A percentile compares a stretch with the other conserved stretches of the same genome.
Evolutionary conservation across 176 grass and related monocot genomes (phyloP).

Genomic region (Poa annua): DNA sequence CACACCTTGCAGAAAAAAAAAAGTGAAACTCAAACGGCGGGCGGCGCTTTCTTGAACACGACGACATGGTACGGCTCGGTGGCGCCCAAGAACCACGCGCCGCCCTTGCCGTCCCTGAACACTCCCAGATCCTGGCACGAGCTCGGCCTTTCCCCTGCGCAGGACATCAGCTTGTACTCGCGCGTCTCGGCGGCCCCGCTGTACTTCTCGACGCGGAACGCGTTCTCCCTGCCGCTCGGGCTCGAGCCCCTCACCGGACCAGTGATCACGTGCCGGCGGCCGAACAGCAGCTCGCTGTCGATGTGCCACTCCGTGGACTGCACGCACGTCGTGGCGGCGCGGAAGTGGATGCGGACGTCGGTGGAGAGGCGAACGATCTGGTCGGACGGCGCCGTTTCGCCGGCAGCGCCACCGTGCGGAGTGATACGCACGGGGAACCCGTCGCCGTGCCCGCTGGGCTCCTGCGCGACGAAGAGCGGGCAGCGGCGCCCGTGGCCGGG

Average conservation of each 20-base stretch:
- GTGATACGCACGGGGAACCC: slow-evolving; percentile 49
- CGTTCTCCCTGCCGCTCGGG: slow-evolving; percentile 39
- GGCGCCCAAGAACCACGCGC: slow-evolving; percentile 41
- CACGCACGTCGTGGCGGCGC: slow-evolving; percentile 46
- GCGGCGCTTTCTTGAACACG: slow-evolving; percentile 43
- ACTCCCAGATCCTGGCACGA: slow-evolving; percentile 48
- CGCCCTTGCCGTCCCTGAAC: neutral
- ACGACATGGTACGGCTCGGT: slow-evolving; percentile 22
- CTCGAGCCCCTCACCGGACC: slow-evolving; percentile 13
- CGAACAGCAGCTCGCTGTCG: slow-evolving; percentile 9
- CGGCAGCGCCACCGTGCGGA: neutral
- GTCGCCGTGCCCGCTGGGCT: slow-evolving; percentile 20
- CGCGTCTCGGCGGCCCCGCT: neutral
- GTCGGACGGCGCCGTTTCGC: neutral
- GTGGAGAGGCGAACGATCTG: slow-evolving; percentile 30
- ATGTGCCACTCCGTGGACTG: slow-evolving; percentile 60
- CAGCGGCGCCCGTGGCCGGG: slow-evolving; percentile 19
- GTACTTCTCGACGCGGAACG: slow-evolving; percentile 61
- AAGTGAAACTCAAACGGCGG: neutral
- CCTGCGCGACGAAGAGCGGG: slow-evolving; percentile 64
- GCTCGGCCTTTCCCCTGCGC: slow-evolving; percentile 3
- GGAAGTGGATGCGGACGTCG: slow-evolving; percentile 57
- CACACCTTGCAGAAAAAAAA: neutral
- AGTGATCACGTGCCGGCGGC: slow-evolving; percentile 44
- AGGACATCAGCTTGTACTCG: slow-evolving; percentile 58